Base-by-base conservation (phyloP, 179 eudicot species). In the Corrigiola litoralis region DNA sequence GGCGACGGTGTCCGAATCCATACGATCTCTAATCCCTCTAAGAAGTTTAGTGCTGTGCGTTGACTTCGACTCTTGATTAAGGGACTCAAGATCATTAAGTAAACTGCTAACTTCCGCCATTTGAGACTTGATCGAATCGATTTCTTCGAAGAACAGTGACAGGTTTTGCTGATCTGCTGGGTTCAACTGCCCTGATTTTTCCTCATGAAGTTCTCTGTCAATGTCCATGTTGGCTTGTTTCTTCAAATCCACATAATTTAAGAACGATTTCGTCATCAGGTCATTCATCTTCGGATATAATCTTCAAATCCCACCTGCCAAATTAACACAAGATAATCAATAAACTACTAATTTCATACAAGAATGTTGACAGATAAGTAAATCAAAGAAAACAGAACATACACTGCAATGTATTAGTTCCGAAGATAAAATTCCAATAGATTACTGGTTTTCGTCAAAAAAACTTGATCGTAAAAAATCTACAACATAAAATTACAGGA, bases 211-310 rank as follows among this genome's bases (percentile, higher is more conserved):
- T 63, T 75, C 81, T 13, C 74, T 47, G 79, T 80, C 74, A 24
- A 61, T 59, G 41, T 83, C 90, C 49, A 58, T 42, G 47, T 65
- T 72, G 58, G 85, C 81, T 80, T 88, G 95, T 66, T 88, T 88
- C 85, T 88, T 85, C 81, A 88, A 60, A 24, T 88, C 91, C 61
- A 79, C 95, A 80, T 85, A 88, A 84, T 64, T 80, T 72, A 83
- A 69, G 61, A 88, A 88, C 70, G 95, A 88, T 56, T 77, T 81
- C 0, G 95, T 83, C 91, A 88, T 81, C 16, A 85, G 76, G 73
- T 88, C 91, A 73, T 88, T 88, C 90, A 87, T 88, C 54, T 75
- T 81, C 21, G 57, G 1, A 6, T 4, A 51, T 36, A 47, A 10
- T 20, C 31, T 24, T 55, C 52, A 55, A 74, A 50, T 23, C 67